Conservation (phyloP, 805 yeast genomes). For the Suhomyces prunicola region DNA sequence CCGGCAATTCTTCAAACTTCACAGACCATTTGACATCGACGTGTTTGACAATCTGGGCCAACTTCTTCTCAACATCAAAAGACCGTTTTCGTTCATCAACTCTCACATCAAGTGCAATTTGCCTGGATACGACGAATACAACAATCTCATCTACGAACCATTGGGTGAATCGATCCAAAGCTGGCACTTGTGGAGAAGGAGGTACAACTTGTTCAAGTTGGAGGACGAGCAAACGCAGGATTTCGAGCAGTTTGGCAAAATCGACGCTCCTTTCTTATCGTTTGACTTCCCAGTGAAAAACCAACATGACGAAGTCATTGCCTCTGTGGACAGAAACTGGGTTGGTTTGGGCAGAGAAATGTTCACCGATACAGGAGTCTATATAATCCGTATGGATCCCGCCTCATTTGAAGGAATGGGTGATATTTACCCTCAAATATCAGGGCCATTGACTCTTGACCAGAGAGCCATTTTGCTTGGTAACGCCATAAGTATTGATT, state of each 20-base stretch:
- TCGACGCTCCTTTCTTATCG: conserved; percentile 83
- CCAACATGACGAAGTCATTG: conserved; percentile 56
- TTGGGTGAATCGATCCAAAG: conserved; percentile 88
- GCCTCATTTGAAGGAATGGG: conserved; percentile 59
- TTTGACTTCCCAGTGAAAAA: conserved; percentile 80
- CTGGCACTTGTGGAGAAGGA: conserved; percentile 93
- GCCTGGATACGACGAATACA: conserved; percentile 47
- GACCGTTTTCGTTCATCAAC: conserved; percentile 87
- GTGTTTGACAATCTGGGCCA: conserved; percentile 65
- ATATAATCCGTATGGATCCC: conserved; percentile 80
- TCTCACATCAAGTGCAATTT: conserved; percentile 75
- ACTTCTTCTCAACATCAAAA: conserved; percentile 57
- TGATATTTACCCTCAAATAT: conserved; percentile 46
- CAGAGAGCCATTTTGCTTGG: conserved; percentile 85
- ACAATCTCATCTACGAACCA: conserved; percentile 39
- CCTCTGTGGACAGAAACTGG: conserved; percentile 88
- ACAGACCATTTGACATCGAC: conserved; percentile 81
- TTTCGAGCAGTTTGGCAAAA: conserved; percentile 77
- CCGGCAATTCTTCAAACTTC: conserved; percentile 79
- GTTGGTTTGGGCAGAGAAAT: conserved; percentile 91
- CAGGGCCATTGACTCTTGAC: conserved; percentile 62
- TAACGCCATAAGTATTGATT: conserved; percentile 88
- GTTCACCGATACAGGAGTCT: conserved; percentile 93
- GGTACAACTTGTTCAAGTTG: conserved; percentile 72
- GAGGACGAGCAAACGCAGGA: conserved; percentile 37